A percentile compares a stretch with the other conserved stretches of the same genome.
These are phyloP conservation scores for Penicillium sp. DNA, from an alignment of 2,329 filamentous ascomycete genomes.

Conservation along the genomic window DNA sequence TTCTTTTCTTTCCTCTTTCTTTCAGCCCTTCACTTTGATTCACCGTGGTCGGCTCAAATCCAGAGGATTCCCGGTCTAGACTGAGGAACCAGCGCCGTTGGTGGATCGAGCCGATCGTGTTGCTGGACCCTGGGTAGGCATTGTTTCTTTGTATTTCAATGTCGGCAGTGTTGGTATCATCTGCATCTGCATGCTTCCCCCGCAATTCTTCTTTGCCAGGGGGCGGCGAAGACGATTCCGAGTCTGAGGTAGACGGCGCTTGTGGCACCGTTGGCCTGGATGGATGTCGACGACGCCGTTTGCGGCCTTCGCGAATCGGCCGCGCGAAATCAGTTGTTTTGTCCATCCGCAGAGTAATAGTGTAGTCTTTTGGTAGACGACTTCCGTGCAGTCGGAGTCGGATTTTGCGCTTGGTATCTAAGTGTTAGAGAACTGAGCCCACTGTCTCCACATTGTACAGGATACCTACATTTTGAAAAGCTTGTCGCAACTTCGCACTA, in stretches of 20 bases:
- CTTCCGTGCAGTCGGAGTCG: constrained; percentile 54
- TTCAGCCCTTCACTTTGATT: not conserved
- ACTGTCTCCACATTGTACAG: not conserved
- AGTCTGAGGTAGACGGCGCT: constrained; percentile 16
- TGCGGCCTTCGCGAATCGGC: constrained; percentile 16
- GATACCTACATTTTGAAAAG: constrained; percentile 46
- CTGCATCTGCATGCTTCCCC: not conserved
- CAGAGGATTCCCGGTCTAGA: constrained; percentile 58
- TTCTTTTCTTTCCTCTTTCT: constrained; percentile 12
- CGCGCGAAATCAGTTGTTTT: constrained; percentile 19
- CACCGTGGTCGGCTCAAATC: constrained; percentile 44
- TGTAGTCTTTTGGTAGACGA: constrained; percentile 53
- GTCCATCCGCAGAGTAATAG: constrained; percentile 52
- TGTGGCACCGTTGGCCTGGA: not conserved
- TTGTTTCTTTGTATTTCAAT: constrained; percentile 58
- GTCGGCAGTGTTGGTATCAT: constrained; percentile 38
- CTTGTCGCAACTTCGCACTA: constrained; percentile 47
- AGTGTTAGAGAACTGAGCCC: not conserved
- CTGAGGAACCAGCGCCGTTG: constrained; percentile 66
- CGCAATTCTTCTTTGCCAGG: not conserved
- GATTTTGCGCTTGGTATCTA: constrained; percentile 49
- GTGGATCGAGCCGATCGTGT: constrained; percentile 64
- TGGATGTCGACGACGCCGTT: constrained; percentile 17
- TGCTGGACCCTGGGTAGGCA: constrained; percentile 63
- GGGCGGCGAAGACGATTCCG: constrained; percentile 15